Conservation (phyloP, 1,284 basidiomycete genomes). For the Ustilago sp. region DNA sequence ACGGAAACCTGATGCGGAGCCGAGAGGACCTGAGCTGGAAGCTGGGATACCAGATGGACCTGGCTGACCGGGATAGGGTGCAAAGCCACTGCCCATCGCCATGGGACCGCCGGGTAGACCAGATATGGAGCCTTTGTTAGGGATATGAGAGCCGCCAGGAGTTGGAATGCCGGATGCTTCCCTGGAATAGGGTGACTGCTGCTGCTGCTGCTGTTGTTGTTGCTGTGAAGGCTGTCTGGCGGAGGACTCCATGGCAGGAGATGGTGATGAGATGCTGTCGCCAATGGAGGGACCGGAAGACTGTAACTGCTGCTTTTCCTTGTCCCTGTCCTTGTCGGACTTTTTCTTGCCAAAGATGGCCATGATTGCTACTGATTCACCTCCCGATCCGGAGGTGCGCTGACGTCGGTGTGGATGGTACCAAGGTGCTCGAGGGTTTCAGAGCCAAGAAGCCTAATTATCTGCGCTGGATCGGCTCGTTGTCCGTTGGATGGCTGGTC, state of each 20-base stretch:
- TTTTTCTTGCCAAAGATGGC: constrained; percentile 68
- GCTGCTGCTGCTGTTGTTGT: constrained; percentile 34
- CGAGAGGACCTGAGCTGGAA: constrained; percentile 41
- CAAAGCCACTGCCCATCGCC: constrained; percentile 45
- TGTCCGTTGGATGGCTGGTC: not conserved
- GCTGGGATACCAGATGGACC: constrained; percentile 38
- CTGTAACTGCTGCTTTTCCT: constrained; percentile 25
- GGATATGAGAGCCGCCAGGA: constrained; percentile 43
- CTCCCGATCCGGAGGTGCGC: not conserved
- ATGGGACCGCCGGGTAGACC: constrained; percentile 36
- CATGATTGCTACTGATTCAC: constrained; percentile 31
- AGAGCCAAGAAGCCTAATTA: too few relatives aligned
- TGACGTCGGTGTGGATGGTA: not conserved
- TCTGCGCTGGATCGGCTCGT: not conserved
- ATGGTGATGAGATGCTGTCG: constrained; percentile 45
- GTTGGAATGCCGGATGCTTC: constrained; percentile 37
- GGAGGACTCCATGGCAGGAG: constrained; percentile 42
- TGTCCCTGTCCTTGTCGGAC: constrained; percentile 58
- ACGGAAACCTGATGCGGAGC: constrained; percentile 59
- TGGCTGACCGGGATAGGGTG: constrained; percentile 19
- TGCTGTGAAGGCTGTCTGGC: constrained; percentile 22
- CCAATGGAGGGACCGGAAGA: constrained; percentile 26
- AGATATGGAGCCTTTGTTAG: constrained; percentile 51
- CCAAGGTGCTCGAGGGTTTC: not conserved
- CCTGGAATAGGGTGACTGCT: constrained; percentile 28